Evolutionary conservation across 371 early-diverging fungal species (phyloP), one percentile per base, ranked within the genome.

Genomic region (Rhizopus arrhizus): DNA sequence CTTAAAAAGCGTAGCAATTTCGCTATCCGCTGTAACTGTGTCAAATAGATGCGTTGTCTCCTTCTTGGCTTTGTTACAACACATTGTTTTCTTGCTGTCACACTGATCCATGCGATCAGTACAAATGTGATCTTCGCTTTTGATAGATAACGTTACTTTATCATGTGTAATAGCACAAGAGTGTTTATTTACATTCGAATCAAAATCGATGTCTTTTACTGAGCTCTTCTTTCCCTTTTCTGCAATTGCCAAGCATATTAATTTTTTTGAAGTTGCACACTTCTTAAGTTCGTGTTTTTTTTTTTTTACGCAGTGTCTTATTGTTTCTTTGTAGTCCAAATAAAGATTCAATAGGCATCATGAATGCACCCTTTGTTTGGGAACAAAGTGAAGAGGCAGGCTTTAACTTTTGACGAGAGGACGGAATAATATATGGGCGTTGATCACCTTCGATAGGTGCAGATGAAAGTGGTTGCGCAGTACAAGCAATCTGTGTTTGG

Each of bases 11-110:
- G 28, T 36, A 15, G 56, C 36, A 16, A 60, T 56, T 47, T 62
- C 50, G 33, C 11, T 45, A 50, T 68, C 60, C n/a, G 65, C 62
- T 22, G 53, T 51, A 16, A 65, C 49, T 35, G 45, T 54, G 16
- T 72, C 68, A 48, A 62, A 72, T 3, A 58, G 28, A 22, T 50
- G 12, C 9, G 72, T 65, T 33, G 64, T 68, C 46, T 59, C 52
- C 3, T 46, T 62, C 62, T 28, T 72, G 65, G 12, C 11, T 59
- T 16, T 22, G 22, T 22, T 22, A 1, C 22, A 22, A 22, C 2
- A 22, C 2, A 2, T 22, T 22, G 22, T 22, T 22, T 22, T 22
- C 22, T 22, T 22, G 22, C 22, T 22, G 22, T 22, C 22, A 22
- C 22, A 22, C 22, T 22, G 22, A 22, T 22, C 22, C 22, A 22